Base-by-base conservation (phyloP, 2,329 filamentous ascomycete genomes). In the Botrytis pseudocinerea region DNA sequence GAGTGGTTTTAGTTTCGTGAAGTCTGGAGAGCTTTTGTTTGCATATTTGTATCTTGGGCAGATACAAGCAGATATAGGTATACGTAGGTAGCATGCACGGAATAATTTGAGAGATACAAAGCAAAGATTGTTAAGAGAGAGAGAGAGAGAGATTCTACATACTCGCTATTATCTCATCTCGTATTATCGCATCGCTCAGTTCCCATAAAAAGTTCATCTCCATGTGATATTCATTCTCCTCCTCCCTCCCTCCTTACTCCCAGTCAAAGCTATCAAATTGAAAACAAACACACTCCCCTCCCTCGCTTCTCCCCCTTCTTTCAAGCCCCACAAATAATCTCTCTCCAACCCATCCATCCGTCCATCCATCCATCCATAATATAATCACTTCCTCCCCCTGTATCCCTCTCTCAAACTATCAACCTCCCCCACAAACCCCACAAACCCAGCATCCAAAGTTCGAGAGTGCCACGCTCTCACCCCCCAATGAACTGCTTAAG, bases 1-100 rank as follows among this genome's bases (percentile, higher is more conserved):
- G 5, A n/a, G 5, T 6, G 5, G 25, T n/a, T 16, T 4, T 14
- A 1, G 12, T 16, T 10, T 14, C 0, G 12, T n/a, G 48, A n/a
- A 54, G 5, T 54, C 25, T 54, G 14, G 25, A 54, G 48, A 54
- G 48, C 48, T n/a, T 54, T 14, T 5, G n/a, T 54, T n/a, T 9
- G 35, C 32, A 32, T 25, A 54, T 54, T 54, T 54, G 1, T 14
- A 51, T n/a, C 25, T 14, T 25, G 25, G 14, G 48, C 22, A n/a
- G 38, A 38, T 18, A 7, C 35, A 35, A 35, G 35, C 25, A n/a
- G 4, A 14, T 14, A 14, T 51, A 14, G 7, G 32, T 32, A 32
- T 3, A 32, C 4, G 38, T 9, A 38, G 38, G 7, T 9, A 38
- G 7, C 22, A n/a, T 14, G 5, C 48, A 51, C 10, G 48, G 25